phyloP scores from a whole-genome alignment of 2,329 filamentous ascomycete species.

The Penicillium hesseltinei region DNA sequence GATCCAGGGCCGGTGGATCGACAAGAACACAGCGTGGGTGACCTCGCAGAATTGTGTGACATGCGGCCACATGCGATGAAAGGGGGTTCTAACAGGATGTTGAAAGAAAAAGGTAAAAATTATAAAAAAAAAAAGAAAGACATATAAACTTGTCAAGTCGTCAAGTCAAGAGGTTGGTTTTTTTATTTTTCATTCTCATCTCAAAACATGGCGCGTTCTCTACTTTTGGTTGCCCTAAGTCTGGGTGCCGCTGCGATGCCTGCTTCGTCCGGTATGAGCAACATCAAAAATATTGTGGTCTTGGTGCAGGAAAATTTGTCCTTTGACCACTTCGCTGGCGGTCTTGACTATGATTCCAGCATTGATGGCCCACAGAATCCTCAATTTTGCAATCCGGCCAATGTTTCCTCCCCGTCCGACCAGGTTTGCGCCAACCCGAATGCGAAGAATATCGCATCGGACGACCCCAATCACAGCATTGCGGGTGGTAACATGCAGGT shows the following conservation, averaged over 20 bases:
- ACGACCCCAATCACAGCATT: conserved; percentile 48
- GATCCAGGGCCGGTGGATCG: conserved; percentile 1
- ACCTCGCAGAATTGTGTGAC: neutral
- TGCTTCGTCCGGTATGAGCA: conserved; percentile 18
- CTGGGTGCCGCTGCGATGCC: conserved; percentile 9
- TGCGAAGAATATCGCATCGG: conserved; percentile 40
- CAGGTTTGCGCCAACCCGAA: conserved; percentile 39
- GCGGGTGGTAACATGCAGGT: conserved; percentile 45
- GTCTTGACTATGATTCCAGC: conserved; percentile 36
- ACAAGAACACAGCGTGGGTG: neutral
- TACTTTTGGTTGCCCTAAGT: conserved; percentile 8
- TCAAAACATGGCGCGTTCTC: conserved; percentile 4
- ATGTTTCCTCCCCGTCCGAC: conserved; percentile 25
- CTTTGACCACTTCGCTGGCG: conserved; percentile 44
- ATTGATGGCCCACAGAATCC: conserved; percentile 37
- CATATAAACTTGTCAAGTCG: neutral
- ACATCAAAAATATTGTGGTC: conserved; percentile 52
- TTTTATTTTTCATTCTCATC: neutral
- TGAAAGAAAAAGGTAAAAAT: neutral
- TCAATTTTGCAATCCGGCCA: conserved; percentile 44
- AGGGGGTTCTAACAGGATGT: neutral
- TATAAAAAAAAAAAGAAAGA: neutral
- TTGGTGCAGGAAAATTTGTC: conserved; percentile 47
- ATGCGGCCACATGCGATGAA: conserved; percentile 2
- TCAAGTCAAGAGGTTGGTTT: neutral